Base-by-base conservation (phyloP, 2,329 filamentous ascomycete species). In the Epicoccum sorghinum region DNA sequence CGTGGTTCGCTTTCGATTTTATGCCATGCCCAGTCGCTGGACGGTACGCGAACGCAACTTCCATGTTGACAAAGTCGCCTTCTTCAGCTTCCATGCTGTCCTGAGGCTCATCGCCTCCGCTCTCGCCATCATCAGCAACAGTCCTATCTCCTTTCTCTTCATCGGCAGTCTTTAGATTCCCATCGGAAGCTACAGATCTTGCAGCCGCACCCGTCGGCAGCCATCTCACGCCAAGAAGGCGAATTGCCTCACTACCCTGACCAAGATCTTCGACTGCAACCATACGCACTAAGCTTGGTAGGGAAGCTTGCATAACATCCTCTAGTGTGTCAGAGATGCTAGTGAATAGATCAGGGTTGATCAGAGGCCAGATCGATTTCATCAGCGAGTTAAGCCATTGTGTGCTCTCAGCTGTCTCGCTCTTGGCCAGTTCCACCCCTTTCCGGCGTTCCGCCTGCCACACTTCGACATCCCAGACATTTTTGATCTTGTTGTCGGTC, bases 301-400 rank as follows among this genome's bases (percentile, higher is more conserved):
- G 75, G 7, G 86, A 89, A 2, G 89, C 88, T 74, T 91, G 89
- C 89, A 91, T 91, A 42, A 91, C 86, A 69, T 91, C 89, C 72
- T 91, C 89, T 4, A 92, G 80, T 25, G 84, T 89, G 64, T 91
- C 89, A 0, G 85, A 82, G 2, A 91, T 71, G 30, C 84, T 85
- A 1, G 83, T 80, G 63, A 91, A 91, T 1, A 92, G 79, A 62
- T 91, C 89, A 0, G 89, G 89, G 65, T 91, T 91, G 65, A 91
- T 81, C 27, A 92, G 78, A 0, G 88, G 87, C 89, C 89, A 91
- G 4, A 91, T 81, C 1, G 87, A 83, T 4, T 82, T 78, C 7
- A 91, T 67, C 0, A 91, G 70, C 4, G 84, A 87, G 67, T 91
- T 91, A 48, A 91, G 79, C 89, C 89, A 91, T 47, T 85, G 80